These are phyloP conservation scores for Xanthoconium purpureum DNA, from an alignment of 768 basidiomycete species.

Conservation along the genomic window DNA sequence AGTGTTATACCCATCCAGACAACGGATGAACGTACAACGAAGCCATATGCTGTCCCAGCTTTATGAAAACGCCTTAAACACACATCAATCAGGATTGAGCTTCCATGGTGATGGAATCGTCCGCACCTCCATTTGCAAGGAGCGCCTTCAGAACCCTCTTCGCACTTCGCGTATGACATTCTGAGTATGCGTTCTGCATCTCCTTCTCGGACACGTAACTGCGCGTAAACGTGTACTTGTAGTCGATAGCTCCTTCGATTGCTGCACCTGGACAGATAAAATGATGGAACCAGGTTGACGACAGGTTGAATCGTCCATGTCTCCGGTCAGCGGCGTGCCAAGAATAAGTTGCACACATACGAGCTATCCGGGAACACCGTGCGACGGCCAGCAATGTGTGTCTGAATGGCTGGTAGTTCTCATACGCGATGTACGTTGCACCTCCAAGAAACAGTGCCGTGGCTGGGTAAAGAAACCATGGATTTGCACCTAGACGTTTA, in stretches of 20 bases:
- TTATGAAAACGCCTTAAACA: constrained; percentile 71
- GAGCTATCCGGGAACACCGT: constrained; percentile 78
- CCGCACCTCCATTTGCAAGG: constrained; percentile 80
- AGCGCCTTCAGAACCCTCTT: constrained; percentile 76
- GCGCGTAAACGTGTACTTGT: constrained; percentile 64
- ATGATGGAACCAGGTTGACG: background rate
- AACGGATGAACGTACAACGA: constrained; percentile 43
- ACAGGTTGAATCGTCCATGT: constrained; percentile 17
- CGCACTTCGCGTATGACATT: constrained; percentile 85
- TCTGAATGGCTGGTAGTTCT: constrained; percentile 69
- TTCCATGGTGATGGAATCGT: background rate
- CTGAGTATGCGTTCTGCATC: constrained; percentile 54
- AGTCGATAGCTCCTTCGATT: constrained; percentile 61
- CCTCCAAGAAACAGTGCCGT: constrained; percentile 30
- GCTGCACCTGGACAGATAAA: constrained; percentile 48
- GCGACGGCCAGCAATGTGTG: constrained; percentile 69
- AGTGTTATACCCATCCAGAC: constrained; percentile 21
- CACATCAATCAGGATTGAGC: background rate
- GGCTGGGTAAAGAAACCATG: constrained; percentile 28
- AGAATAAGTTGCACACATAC: constrained; percentile 35
- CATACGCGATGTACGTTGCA: constrained; percentile 49
- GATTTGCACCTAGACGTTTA: constrained; percentile 7
- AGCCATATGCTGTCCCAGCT: constrained; percentile 87
- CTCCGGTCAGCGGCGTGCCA: constrained; percentile 24
- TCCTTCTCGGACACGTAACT: constrained; percentile 51